Evolutionary conservation across 371 early-diverging fungal genomes (phyloP), one percentile per base, ranked within the genome.

Genomic region (Mucor circinelloides): DNA sequence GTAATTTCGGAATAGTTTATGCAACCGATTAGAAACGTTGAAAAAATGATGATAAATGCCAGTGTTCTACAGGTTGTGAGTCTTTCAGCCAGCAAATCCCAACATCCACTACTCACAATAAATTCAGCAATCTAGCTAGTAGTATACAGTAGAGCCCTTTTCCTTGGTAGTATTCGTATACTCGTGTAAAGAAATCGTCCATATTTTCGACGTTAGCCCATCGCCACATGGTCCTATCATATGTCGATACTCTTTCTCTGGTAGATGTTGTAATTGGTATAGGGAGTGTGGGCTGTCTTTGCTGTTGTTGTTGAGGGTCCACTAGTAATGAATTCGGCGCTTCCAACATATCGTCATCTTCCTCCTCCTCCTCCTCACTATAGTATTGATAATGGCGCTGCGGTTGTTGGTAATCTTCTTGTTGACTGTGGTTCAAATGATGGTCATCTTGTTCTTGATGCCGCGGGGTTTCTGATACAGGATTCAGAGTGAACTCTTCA

Each of bases 21-120:
- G 79, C 99, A 98, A 6, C 91, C 89, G 55, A 92, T 74, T 23
- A 96, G 76, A 77, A 98, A 98, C 0, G 92, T 92, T 13, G 95
- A 86, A 75, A 97, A 95, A 38, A 74, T 72, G 56, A 97, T 89
- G 21, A 96, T 91, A 83, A 99, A 97, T 2, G 90, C 93, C 40
- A 94, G 77, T 17, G 89, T 90, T 23, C 93, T 93, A 69, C 6
- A 44, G 36, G 36, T 36, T 12, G 12, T 36, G 10, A 36, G 36
- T 36, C 36, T 25, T 19, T 19, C 19, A 44, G 6, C 0, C 17
- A 44, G 17, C 3, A 6, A 4, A 42, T n/a, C 2, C 34, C 4
- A 4, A 6, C 13, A 36, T 36, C 10, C 1, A 36, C 31, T 54
- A 40, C 27, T 71, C 82, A 89, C 92, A 93, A 62, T 58, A 96